Conservation (phyloP, 2,329 filamentous ascomycete genomes). For the Tothia fuscella region DNA sequence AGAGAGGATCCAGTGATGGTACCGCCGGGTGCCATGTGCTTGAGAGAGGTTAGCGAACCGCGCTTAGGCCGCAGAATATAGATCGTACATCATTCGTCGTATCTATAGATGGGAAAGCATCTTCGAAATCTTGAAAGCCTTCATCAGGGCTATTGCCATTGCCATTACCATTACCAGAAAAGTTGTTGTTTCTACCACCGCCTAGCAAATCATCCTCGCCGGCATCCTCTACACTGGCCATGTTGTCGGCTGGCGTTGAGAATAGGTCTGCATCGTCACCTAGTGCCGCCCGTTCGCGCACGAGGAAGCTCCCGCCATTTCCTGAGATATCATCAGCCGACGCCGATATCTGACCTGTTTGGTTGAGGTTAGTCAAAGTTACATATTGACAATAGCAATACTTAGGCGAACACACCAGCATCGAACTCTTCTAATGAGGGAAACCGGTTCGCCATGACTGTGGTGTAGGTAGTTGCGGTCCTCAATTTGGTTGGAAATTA, state of each 20-base stretch:
- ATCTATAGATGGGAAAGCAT: constrained; percentile 78
- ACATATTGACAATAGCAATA: background rate
- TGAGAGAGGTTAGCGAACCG: constrained; percentile 7
- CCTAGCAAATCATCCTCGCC: constrained; percentile 62
- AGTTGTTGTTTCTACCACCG: constrained; percentile 40
- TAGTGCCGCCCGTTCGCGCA: constrained; percentile 77
- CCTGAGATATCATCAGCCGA: constrained; percentile 51
- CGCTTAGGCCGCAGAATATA: background rate
- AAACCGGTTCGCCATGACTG: constrained; percentile 42
- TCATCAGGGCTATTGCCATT: too few species aligned
- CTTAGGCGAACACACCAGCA: constrained; percentile 28
- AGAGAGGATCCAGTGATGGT: constrained; percentile 67
- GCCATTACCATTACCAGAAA: constrained; percentile 34
- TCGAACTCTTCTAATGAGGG: constrained; percentile 42
- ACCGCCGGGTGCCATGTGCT: constrained; percentile 63
- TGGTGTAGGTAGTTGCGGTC: constrained; percentile 16
- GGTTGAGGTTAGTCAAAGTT: background rate
- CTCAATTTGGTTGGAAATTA: background rate
- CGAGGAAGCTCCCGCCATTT: constrained; percentile 65
- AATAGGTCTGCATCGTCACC: constrained; percentile 93
- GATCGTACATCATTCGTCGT: constrained; percentile 55
- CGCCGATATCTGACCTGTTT: background rate
- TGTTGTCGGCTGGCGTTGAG: constrained; percentile 61
- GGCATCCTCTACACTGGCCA: constrained; percentile 47
- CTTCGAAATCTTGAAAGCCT: constrained; percentile 60